phyloP scores from a whole-genome alignment of 202 grass and related monocot species.

The Hordeum pubiflorum region DNA sequence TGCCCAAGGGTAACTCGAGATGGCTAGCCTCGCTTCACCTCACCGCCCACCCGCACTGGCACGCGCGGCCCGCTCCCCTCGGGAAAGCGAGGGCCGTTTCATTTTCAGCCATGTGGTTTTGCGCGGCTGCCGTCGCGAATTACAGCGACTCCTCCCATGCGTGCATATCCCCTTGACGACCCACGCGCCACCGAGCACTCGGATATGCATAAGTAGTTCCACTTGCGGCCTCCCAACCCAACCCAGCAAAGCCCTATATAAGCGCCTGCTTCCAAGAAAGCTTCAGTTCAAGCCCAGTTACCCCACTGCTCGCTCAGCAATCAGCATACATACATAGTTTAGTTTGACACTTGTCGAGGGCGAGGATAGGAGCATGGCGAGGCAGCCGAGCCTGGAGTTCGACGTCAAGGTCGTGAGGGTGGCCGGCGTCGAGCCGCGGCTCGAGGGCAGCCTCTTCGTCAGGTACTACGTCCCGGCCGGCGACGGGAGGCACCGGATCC shows the following conservation, averaged over 20 bases:
- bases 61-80: too few relatives aligned
- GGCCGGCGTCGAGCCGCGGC: neutral
- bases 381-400: slow-evolving; percentile 25
- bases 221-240: neutral
- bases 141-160: too few relatives aligned
- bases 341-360: neutral
- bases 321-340: neutral
- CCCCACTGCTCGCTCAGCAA: neutral
- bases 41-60: too few relatives aligned
- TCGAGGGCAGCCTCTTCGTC: slow-evolving; percentile 22
- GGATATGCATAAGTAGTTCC: neutral
- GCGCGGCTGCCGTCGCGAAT: too few relatives aligned
- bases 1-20: slow-evolving; percentile 33
- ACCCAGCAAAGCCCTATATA: neutral
- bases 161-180: too few relatives aligned
- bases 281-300: neutral
- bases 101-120: too few relatives aligned
- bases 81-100: too few relatives aligned
- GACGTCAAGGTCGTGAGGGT: slow-evolving; percentile 35
- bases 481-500: slow-evolving; percentile 34
- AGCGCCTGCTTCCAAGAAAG: neutral
- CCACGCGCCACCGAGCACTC: neutral
- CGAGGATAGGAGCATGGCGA: neutral
- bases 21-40: too few relatives aligned
- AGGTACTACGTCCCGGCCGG: slow-evolving; percentile 49